Conservation (phyloP, 768 basidiomycete genomes). For the Phylloporus rhodoxanthus region DNA sequence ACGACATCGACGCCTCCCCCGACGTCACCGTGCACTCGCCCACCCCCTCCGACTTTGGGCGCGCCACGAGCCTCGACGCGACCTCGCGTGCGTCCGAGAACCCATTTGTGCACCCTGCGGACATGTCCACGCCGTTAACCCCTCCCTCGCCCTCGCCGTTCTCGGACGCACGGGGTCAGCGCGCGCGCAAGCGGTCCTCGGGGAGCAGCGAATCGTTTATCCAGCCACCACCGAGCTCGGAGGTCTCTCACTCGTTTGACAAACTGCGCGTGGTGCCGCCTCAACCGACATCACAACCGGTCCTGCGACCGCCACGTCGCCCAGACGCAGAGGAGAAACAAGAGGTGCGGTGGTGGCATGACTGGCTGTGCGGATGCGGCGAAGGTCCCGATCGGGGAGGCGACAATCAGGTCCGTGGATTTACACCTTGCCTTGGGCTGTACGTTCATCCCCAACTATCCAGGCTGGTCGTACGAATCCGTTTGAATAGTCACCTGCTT, state of each 20-base stretch:
- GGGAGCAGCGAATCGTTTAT: constrained; percentile 12
- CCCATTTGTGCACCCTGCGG: constrained; percentile 38
- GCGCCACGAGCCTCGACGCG: constrained; percentile 11
- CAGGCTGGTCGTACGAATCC: constrained; percentile 75
- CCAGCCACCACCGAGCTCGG: constrained; percentile 45
- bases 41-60: constrained; percentile 17
- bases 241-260: constrained; percentile 47
- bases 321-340: constrained; percentile 25
- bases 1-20: constrained; percentile 40
- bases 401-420: constrained; percentile 56
- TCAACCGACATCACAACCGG: constrained; percentile 31
- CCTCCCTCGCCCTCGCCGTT: constrained; percentile 29
- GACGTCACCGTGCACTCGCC: constrained; percentile 34
- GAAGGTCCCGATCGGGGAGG: constrained; percentile 72
- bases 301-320: constrained; percentile 23
- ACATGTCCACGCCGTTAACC: neutral
- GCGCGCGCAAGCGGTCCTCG: constrained; percentile 4
- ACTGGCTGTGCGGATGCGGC: constrained; percentile 77
- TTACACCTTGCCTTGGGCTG: neutral
- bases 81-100: constrained; percentile 28
- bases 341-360: constrained; percentile 72
- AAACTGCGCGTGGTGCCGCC: constrained; percentile 34
- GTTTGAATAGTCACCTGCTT: constrained; percentile 31
- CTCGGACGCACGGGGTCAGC: constrained; percentile 31
- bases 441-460: neutral